Percentiles rank a stretch among this genome's conserved stretches.
These are phyloP conservation scores for Barnettozyma botsteinii DNA, from an alignment of 805 yeast genomes.

Conservation along the genomic window DNA sequence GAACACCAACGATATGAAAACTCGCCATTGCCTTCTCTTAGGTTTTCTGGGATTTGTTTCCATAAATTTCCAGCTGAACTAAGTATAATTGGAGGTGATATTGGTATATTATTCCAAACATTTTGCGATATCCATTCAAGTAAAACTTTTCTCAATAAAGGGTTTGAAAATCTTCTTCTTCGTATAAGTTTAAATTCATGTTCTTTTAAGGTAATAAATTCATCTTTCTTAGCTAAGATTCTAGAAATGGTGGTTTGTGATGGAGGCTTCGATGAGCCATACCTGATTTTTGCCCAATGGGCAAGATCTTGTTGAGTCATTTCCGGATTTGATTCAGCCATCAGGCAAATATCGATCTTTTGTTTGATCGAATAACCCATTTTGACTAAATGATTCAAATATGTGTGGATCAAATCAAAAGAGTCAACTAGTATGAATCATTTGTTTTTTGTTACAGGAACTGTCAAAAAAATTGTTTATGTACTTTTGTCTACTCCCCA, in stretches of 20 bases:
- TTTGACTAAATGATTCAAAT: no score
- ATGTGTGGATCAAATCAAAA: no score
- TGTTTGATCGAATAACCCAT: conserved; percentile 60
- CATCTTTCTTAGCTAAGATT: conserved; percentile 51
- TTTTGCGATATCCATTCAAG: conserved; percentile 69
- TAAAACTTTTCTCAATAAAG: conserved; percentile 51
- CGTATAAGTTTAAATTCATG: conserved; percentile 46
- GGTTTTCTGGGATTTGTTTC: conserved; percentile 48
- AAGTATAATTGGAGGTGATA: conserved; percentile 57
- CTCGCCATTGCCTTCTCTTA: conserved; percentile 60
- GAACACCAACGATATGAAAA: conserved; percentile 60
- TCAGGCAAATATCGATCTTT: conserved; percentile 59
- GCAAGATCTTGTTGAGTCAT: conserved; percentile 67
- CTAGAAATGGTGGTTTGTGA: conserved; percentile 66
- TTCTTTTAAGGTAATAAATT: conserved; percentile 43
- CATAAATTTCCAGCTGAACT: conserved; percentile 60
- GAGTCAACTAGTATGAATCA: not conserved
- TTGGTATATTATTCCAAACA: conserved; percentile 60
- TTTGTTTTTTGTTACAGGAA: no score
- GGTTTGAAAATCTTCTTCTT: conserved; percentile 42
- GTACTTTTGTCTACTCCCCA: no score
- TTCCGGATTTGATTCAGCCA: conserved; percentile 60
- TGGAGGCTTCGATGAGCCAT: conserved; percentile 48
- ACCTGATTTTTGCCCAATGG: conserved; percentile 53
- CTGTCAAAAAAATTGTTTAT: no score